These are phyloP conservation scores for Alloascoidea hylecoeti DNA, from an alignment of 805 yeast species.

Conservation along the genomic window DNA sequence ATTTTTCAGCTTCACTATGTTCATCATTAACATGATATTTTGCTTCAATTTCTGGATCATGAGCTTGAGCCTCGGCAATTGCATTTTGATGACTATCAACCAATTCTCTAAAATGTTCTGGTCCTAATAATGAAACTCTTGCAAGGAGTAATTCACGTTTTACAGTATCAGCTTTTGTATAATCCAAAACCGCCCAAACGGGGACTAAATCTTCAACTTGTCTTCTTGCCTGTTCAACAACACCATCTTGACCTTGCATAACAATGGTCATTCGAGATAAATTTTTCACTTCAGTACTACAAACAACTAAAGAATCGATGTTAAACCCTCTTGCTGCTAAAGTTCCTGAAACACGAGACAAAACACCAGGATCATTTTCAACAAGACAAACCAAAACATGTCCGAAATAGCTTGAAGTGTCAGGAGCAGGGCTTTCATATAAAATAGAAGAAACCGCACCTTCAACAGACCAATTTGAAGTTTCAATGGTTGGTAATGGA, in stretches of 20 bases:
- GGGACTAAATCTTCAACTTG: slow-evolving; percentile 97
- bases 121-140: slow-evolving; percentile 85
- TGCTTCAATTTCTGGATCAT: slow-evolving; percentile 15
- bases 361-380: slow-evolving; percentile 97
- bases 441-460: slow-evolving; percentile 93
- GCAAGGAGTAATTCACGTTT: slow-evolving; percentile 85
- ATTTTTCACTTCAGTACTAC: slow-evolving; percentile 92
- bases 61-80: slow-evolving; percentile 18
- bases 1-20: slow-evolving; percentile 24
- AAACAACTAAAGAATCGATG: slow-evolving; percentile 93
- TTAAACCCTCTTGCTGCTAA: slow-evolving; percentile 97
- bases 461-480: slow-evolving; percentile 92
- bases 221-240: slow-evolving; percentile 95
- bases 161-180: slow-evolving; percentile 80
- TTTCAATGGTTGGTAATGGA: slow-evolving; percentile 81
- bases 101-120: slow-evolving; percentile 95
- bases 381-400: slow-evolving; percentile 95
- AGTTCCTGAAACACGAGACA: slow-evolving; percentile 85
- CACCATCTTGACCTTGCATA: slow-evolving; percentile 86
- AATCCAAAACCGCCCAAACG: slow-evolving; percentile 94
- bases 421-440: slow-evolving; percentile 68
- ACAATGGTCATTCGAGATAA: slow-evolving; percentile 95
- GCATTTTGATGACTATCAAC: slow-evolving; percentile 59
- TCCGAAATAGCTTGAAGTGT: slow-evolving; percentile 50
- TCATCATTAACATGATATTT: slow-evolving; percentile 5